A percentile compares a stretch with the other conserved stretches of the same genome.
Evolutionary conservation across 805 yeast genomes (phyloP).

Genomic region (Komagataella ulmi): DNA sequence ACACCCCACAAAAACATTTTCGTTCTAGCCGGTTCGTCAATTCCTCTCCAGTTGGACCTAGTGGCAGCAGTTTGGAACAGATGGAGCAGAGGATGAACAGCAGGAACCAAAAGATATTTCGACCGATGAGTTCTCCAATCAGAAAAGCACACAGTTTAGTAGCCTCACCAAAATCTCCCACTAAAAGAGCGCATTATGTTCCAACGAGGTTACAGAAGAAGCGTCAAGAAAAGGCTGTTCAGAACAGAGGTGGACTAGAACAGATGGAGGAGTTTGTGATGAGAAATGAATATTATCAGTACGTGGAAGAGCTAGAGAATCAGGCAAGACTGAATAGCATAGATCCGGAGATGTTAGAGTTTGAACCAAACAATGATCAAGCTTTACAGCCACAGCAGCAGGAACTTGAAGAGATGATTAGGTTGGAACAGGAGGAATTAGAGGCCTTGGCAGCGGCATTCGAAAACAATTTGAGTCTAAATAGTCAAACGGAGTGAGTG

Average conservation of each 20-base stretch:
- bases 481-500: background rate
- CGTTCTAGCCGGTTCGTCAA: background rate
- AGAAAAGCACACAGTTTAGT: background rate
- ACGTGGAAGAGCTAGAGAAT: slow-evolving; percentile 4
- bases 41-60: background rate
- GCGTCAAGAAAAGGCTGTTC: background rate
- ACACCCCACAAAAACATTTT: background rate
- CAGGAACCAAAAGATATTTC: background rate
- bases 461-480: slow-evolving; percentile 4
- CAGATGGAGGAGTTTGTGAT: slow-evolving; percentile 14
- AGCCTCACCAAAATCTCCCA: background rate
- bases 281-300: slow-evolving; percentile 9
- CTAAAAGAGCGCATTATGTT: background rate
- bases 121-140: background rate
- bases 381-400: slow-evolving; percentile 13
- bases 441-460: slow-evolving; percentile 15
- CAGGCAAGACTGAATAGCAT: slow-evolving; percentile 10
- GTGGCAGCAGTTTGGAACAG: background rate
- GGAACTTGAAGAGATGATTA: slow-evolving; percentile 15
- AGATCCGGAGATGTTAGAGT: slow-evolving; percentile 8
- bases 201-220: background rate
- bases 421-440: slow-evolving; percentile 13
- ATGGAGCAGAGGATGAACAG: background rate
- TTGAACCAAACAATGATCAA: slow-evolving; percentile 11
- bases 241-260: slow-evolving; percentile 2